Percentiles rank a stretch among this genome's conserved stretches.
Conservation (phyloP, 805 yeast genomes). For the Metschnikowia kofuensis region DNA sequence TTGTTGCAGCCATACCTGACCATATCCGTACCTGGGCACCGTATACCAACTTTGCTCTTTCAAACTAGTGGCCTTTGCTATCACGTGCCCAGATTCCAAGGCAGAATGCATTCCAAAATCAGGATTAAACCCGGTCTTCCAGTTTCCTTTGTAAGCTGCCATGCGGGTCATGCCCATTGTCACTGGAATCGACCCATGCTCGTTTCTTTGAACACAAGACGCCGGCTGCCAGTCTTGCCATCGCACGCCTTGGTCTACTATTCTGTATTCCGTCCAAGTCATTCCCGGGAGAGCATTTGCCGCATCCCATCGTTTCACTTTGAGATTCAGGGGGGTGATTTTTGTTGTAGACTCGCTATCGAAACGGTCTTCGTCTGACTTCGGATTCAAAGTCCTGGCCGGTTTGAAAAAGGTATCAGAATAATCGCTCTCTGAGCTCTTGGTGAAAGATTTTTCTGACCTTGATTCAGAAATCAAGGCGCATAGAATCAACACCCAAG, state of each 20-base stretch:
- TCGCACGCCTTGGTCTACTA: neutral
- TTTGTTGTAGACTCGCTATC: too few species aligned
- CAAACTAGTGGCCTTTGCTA: neutral
- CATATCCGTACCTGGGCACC: neutral
- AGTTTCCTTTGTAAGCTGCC: neutral
- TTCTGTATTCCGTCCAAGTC: neutral
- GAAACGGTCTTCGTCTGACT: too few species aligned
- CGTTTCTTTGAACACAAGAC: constrained; percentile 1
- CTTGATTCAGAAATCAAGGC: too few species aligned
- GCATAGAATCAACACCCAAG: too few species aligned
- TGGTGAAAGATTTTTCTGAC: too few species aligned
- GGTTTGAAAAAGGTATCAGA: too few species aligned
- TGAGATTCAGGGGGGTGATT: too few species aligned
- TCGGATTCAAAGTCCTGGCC: too few species aligned
- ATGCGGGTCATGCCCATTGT: neutral
- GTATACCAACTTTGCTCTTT: neutral
- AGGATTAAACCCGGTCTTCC: neutral
- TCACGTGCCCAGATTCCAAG: neutral
- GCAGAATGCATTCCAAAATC: neutral
- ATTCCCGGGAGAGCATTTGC: neutral
- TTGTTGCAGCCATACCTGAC: constrained; percentile 1
- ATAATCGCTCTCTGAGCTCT: too few species aligned
- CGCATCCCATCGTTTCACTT: neutral
- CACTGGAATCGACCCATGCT: neutral
- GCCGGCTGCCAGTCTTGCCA: constrained; percentile 4